Conservation (phyloP, 2,329 filamentous ascomycete genomes). For the Didymella pomorum region DNA sequence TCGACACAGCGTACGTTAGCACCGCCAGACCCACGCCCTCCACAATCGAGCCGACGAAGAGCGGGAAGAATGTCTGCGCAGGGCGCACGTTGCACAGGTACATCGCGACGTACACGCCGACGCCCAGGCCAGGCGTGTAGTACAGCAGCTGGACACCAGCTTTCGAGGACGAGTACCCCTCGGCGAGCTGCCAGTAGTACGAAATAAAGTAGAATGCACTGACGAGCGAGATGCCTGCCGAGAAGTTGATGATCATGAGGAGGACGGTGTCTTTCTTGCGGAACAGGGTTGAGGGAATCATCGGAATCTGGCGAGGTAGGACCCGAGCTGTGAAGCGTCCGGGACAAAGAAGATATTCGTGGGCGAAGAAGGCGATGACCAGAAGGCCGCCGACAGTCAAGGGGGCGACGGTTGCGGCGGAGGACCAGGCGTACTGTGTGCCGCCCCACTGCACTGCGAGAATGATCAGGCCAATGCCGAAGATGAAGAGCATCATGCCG, state of each 20-base stretch:
- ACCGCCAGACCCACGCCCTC: constrained; percentile 67
- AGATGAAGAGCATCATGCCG: constrained; percentile 46
- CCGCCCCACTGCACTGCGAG: constrained; percentile 63
- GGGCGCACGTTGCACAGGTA: constrained; percentile 69
- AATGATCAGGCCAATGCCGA: constrained; percentile 49
- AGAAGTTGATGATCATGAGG: constrained; percentile 69
- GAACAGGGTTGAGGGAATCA: constrained; percentile 70
- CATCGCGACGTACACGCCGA: constrained; percentile 66
- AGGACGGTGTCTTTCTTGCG: constrained; percentile 65
- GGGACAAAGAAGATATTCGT: constrained; percentile 63
- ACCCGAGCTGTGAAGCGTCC: constrained; percentile 56
- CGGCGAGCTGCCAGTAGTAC: constrained; percentile 71
- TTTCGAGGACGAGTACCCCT: constrained; percentile 58
- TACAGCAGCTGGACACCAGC: constrained; percentile 64
- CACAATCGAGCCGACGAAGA: constrained; percentile 58
- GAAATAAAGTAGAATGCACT: constrained; percentile 73
- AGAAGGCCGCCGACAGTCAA: constrained; percentile 60
- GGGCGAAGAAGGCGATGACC: constrained; percentile 60
- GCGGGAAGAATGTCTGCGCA: constrained; percentile 66
- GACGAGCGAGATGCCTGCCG: constrained; percentile 63
- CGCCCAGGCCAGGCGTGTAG: constrained; percentile 69
- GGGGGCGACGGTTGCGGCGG: constrained; percentile 62
- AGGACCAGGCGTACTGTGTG: constrained; percentile 64
- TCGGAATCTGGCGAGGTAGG: constrained; percentile 65
- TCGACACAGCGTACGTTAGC: constrained; percentile 65